Conservation (phyloP, 176 grass and related monocot species). For the Triticum timopheevii region DNA sequence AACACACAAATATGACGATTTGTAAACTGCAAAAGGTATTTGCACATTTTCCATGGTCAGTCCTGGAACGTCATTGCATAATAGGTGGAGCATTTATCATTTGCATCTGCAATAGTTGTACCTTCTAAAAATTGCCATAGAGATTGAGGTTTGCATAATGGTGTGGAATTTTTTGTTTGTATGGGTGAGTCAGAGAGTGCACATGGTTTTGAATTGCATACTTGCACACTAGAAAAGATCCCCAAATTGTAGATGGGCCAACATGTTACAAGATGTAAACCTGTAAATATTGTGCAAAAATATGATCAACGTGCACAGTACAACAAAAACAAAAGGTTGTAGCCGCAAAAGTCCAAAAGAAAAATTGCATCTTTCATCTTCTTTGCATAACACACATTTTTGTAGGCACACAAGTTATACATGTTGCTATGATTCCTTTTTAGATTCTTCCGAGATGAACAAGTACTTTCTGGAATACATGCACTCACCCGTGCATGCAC, state of each 20-base stretch:
- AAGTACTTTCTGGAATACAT: not conserved
- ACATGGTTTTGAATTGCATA: not conserved
- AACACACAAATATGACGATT: not conserved
- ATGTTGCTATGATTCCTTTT: conserved; percentile 1
- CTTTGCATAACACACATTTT: conserved; percentile 1
- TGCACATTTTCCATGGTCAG: conserved; percentile 15
- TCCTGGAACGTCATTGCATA: conserved; percentile 9
- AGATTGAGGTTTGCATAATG: conserved; percentile 7
- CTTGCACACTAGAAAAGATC: not conserved
- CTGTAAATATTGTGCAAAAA: not conserved
- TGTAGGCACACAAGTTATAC: not conserved
- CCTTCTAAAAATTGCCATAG: conserved; percentile 4
- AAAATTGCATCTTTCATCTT: not conserved
- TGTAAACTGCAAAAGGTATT: conserved; percentile 26
- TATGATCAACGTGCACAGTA: not conserved
- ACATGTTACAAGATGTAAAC: not conserved
- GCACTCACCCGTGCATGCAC: not conserved
- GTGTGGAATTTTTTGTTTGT: not conserved
- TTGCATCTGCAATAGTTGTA: conserved; percentile 12
- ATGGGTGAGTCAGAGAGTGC: not conserved
- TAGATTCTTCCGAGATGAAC: not conserved
- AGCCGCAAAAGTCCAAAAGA: not conserved
- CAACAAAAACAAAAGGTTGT: not conserved
- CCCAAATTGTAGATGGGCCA: not conserved
- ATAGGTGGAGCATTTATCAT: conserved; percentile 10